Percentiles rank a stretch among this genome's conserved stretches.
Conservation (phyloP, 345 rosid species). For the Ceriops decandra region DNA sequence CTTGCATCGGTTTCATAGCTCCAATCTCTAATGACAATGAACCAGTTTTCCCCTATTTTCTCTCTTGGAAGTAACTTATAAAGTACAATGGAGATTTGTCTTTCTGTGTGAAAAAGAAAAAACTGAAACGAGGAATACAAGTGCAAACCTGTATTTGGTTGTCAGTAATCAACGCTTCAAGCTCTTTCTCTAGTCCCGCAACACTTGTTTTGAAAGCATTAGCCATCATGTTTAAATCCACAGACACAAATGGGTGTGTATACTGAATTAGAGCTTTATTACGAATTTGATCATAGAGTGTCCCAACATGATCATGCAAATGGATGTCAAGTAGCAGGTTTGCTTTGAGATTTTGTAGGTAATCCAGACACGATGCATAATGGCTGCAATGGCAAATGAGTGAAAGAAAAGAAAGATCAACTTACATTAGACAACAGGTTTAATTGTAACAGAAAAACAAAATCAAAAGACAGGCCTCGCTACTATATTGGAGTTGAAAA, state of each 20-base stretch:
- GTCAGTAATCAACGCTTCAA: conserved; percentile 84
- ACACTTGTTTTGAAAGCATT: conserved; percentile 91
- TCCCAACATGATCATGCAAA: conserved; percentile 82
- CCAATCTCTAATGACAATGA: too few species aligned
- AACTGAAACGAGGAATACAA: background rate
- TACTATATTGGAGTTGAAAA: background rate
- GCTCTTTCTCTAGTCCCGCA: conserved; percentile 80
- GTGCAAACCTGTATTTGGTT: conserved; percentile 84
- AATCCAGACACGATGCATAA: conserved; percentile 89
- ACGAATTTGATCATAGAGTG: conserved; percentile 87
- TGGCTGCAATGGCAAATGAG: conserved; percentile 50
- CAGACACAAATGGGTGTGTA: conserved; percentile 96
- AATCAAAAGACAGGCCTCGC: background rate
- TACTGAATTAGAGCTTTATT: conserved; percentile 95
- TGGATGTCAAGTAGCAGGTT: conserved; percentile 88
- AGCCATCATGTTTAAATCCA: conserved; percentile 94
- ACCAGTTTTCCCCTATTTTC: too few species aligned
- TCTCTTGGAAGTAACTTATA: too few species aligned
- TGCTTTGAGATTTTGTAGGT: conserved; percentile 81
- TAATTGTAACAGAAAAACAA: background rate
- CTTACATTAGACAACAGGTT: background rate
- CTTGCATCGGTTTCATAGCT: too few species aligned
- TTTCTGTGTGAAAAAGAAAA: background rate
- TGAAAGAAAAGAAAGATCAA: background rate
- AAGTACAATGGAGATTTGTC: background rate